Evolutionary conservation across 2,329 filamentous ascomycete species (phyloP).

Genomic region (Xylariaceae sp.): DNA sequence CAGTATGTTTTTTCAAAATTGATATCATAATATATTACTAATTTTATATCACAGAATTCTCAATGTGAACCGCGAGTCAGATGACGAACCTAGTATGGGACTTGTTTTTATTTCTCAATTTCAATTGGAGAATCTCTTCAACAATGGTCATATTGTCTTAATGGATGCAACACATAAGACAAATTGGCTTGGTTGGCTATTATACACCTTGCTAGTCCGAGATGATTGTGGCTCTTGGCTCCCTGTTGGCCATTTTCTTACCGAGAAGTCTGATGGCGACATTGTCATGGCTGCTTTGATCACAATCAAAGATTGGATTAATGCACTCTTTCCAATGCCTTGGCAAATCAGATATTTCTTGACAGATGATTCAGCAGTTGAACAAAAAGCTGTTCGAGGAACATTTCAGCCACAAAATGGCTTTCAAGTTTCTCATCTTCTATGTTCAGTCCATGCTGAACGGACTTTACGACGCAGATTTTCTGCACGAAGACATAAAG

Average conservation of each 20-base stretch:
- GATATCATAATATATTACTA: no score
- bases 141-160: neutral
- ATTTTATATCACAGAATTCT: no score
- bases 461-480: no score
- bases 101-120: neutral
- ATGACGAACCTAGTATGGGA: neutral
- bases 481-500: neutral
- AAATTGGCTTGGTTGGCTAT: neutral
- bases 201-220: neutral
- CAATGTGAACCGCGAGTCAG: neutral
- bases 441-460: no score
- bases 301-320: neutral
- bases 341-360: no score
- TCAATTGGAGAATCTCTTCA: neutral
- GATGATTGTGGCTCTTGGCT: neutral
- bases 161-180: neutral
- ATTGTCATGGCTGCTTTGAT: neutral
- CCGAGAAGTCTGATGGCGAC: neutral
- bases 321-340: neutral
- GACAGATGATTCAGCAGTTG: no score
- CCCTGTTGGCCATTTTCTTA: neutral
- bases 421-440: no score
- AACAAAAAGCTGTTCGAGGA: no score
- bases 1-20: no score
- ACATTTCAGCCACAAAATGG: no score